Evolutionary conservation across 495 filamentous ascomycete species (phyloP).

Genomic region (Pyronema domesticum): DNA sequence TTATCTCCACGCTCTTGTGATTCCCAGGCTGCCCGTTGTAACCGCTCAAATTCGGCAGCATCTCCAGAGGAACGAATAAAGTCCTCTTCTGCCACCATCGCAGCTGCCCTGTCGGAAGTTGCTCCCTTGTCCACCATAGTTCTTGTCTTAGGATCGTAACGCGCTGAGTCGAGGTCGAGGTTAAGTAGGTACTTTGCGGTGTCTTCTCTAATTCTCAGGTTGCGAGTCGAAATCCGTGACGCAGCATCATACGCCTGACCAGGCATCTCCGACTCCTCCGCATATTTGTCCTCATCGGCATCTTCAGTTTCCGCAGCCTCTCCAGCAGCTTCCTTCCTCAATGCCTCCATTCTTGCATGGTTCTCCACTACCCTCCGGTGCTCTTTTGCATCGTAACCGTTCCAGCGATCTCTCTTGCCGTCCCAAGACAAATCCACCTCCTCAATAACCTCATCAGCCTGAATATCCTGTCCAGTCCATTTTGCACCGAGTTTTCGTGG

Average conservation of each 20-base stretch:
- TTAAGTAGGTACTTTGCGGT: conserved; percentile 97
- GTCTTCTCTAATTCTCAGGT: conserved; percentile 83
- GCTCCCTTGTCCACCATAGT: conserved; percentile 84
- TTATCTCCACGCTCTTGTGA: conserved; percentile 62
- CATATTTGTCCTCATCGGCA: conserved; percentile 48
- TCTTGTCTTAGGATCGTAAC: conserved; percentile 94
- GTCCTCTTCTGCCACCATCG: conserved; percentile 83
- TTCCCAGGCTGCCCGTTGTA: conserved; percentile 87
- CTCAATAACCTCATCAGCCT: conserved; percentile 77
- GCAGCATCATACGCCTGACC: conserved; percentile 51
- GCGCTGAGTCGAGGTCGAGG: conserved; percentile 85
- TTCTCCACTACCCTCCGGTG: conserved; percentile 73
- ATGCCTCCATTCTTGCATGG: conserved; percentile 66
- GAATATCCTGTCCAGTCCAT: conserved; percentile 84
- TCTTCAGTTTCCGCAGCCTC: conserved; percentile 33
- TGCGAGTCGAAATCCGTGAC: conserved; percentile 45
- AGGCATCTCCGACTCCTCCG: conserved; percentile 94
- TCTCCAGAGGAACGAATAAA: conserved; percentile 83
- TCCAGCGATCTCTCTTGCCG: conserved; percentile 96
- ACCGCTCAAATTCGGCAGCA: conserved; percentile 82
- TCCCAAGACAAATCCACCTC: conserved; percentile 83
- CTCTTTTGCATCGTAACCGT: conserved; percentile 80
- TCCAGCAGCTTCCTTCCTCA: conserved; percentile 38
- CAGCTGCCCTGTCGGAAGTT: conserved; percentile 63
- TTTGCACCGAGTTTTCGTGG: conserved; percentile 80